Percentiles rank a stretch among this genome's conserved stretches.
Evolutionary conservation across 78 protist genomes (phyloP).

Genomic region (Paulinella micropora): DNA sequence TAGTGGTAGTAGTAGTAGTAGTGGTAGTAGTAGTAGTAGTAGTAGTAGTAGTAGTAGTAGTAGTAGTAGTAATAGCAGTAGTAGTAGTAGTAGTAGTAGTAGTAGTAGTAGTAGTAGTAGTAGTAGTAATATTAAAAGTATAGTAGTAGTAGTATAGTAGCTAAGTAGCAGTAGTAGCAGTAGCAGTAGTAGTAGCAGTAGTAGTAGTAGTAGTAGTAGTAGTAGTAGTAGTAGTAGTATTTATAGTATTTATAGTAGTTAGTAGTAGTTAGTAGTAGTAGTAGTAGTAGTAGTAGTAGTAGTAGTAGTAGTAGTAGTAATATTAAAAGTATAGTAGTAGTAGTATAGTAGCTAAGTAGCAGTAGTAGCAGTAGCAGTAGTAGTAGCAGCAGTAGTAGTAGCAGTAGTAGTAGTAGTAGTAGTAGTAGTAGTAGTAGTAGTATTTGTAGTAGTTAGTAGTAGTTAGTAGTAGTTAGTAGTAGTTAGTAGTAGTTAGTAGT

Average conservation of each 20-base stretch:
- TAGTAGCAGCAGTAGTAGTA: not conserved
- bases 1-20: not conserved
- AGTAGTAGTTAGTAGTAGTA: not conserved
- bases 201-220: not conserved
- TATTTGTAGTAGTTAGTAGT: not conserved
- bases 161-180: not conserved
- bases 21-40: not conserved
- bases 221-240: not conserved
- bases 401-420: not conserved
- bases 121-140: not conserved
- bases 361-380: not conserved
- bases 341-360: too few relatives aligned
- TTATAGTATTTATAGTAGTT: too few relatives aligned
- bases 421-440: not conserved
- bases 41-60: not conserved
- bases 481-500: too few relatives aligned
- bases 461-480: too few relatives aligned
- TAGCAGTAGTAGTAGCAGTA: not conserved
- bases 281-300: not conserved
- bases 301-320: not conserved
- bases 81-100: not conserved
- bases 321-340: too few relatives aligned
- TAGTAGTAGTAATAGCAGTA: not conserved
- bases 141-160: too few relatives aligned
- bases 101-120: not conserved